These are phyloP conservation scores for Hypoxylon lienhwacheense DNA, from an alignment of 495 filamentous ascomycete species.

Conservation along the genomic window DNA sequence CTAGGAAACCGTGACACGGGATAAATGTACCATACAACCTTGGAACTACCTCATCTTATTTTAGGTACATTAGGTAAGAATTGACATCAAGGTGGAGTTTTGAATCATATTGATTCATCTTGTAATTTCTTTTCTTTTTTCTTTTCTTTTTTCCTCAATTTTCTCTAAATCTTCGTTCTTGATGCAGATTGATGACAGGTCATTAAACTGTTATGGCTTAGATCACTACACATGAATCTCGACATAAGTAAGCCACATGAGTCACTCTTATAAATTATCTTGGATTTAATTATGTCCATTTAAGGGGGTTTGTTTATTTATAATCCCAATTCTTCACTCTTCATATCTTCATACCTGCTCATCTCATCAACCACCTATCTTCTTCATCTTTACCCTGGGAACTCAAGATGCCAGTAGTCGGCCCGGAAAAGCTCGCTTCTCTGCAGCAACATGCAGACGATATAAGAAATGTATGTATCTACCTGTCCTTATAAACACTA, in stretches of 20 bases:
- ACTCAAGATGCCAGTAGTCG: slow-evolving; percentile 81
- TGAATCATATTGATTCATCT: background rate
- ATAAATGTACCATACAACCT: no score
- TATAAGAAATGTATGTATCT: slow-evolving; percentile 77
- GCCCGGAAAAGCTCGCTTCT: slow-evolving; percentile 78
- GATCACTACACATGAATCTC: no score
- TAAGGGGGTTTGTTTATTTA: background rate
- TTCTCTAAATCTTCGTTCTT: no score
- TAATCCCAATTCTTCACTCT: background rate
- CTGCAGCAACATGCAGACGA: slow-evolving; percentile 82
- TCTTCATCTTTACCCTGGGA: background rate
- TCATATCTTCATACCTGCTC: background rate
- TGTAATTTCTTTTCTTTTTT: background rate
- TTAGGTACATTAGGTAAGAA: no score
- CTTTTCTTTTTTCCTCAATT: background rate
- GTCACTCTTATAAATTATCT: no score
- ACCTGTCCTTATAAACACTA: slow-evolving; percentile 47
- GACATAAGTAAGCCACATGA: no score
- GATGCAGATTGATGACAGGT: no score
- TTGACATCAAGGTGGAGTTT: no score
- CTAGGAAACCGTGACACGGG: no score
- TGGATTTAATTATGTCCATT: no score
- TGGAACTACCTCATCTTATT: no score
- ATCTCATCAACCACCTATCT: background rate
- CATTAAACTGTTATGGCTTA: no score